Percentiles rank a stretch among this genome's conserved stretches.
These are phyloP conservation scores for Urochloa ruziziensis DNA, from an alignment of 176 grass and related monocot species.

Conservation along the genomic window DNA sequence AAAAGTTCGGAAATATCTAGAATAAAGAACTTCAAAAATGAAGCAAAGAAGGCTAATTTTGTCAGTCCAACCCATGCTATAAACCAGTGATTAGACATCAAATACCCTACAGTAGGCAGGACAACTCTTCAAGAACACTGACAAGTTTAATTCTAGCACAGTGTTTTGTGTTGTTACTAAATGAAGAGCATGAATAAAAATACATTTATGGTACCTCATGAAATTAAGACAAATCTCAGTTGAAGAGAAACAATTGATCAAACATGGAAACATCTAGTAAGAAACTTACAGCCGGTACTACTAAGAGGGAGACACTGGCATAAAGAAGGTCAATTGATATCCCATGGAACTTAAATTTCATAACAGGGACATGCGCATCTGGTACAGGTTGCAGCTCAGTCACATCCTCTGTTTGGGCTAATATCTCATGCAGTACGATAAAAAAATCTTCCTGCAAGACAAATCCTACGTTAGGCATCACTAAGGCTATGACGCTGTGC, in stretches of 20 bases:
- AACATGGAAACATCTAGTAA: neutral
- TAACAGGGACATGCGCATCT: slow-evolving; percentile 96
- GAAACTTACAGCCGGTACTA: slow-evolving; percentile 74
- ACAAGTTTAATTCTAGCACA: no score
- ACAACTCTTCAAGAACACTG: neutral
- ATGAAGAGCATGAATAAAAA: neutral
- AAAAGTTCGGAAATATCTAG: neutral
- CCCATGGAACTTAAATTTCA: slow-evolving; percentile 95
- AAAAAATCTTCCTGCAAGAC: slow-evolving; percentile 96
- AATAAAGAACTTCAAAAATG: neutral
- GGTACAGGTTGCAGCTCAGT: slow-evolving; percentile 87
- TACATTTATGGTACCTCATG: neutral
- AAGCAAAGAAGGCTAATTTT: neutral
- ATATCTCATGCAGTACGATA: slow-evolving; percentile 79
- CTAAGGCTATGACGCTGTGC: neutral
- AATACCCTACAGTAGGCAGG: neutral
- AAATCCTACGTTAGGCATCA: slow-evolving; percentile 26
- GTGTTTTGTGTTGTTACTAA: no score
- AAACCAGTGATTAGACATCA: neutral
- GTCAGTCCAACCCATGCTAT: neutral
- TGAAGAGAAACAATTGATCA: neutral
- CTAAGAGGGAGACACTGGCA: slow-evolving; percentile 87
- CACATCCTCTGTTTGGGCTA: slow-evolving; percentile 71
- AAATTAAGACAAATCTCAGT: neutral
- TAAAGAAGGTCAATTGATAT: slow-evolving; percentile 99